Percentiles rank a stretch among this genome's conserved stretches.
phyloP scores from a whole-genome alignment of 2,329 filamentous ascomycete genomes.

The Huntiella omanensis region DNA sequence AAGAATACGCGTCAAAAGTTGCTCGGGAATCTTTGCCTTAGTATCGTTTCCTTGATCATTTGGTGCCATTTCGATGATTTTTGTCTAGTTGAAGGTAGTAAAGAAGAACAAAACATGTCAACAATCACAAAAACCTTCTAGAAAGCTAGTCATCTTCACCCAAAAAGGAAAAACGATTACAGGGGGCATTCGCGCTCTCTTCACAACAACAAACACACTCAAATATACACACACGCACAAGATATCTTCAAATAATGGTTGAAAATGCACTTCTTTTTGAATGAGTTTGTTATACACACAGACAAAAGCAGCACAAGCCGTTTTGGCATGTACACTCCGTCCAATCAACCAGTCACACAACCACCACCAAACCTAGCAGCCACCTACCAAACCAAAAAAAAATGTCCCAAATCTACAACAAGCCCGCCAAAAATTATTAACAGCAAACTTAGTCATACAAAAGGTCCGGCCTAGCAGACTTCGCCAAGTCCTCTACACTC shows the following conservation, averaged over 20 bases:
- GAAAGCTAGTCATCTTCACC: too few species aligned
- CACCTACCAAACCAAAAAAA: neutral
- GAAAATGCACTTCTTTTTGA: conserved; percentile 7
- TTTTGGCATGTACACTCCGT: conserved; percentile 2
- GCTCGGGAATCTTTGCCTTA: conserved; percentile 39
- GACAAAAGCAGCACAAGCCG: conserved; percentile 5
- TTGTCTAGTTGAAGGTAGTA: too few species aligned
- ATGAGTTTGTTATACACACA: conserved; percentile 10
- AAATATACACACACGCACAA: conserved; percentile 1
- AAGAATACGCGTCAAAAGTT: conserved; percentile 57
- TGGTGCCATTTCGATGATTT: too few species aligned
- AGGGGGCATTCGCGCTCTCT: neutral
- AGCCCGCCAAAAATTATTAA: neutral
- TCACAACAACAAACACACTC: neutral
- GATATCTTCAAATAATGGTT: neutral
- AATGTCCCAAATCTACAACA: neutral
- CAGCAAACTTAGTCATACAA: neutral
- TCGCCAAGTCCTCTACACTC: neutral
- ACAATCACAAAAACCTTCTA: too few species aligned
- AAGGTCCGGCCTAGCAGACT: neutral
- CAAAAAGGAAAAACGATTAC: too few species aligned
- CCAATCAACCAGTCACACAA: conserved; percentile 8
- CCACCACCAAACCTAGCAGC: neutral
- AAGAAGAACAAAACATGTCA: too few species aligned
- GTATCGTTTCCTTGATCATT: neutral